Percentiles rank a stretch among this genome's conserved stretches.
These are phyloP conservation scores for Stropharia rugosoannulata DNA, from an alignment of 768 basidiomycete species.

Conservation along the genomic window DNA sequence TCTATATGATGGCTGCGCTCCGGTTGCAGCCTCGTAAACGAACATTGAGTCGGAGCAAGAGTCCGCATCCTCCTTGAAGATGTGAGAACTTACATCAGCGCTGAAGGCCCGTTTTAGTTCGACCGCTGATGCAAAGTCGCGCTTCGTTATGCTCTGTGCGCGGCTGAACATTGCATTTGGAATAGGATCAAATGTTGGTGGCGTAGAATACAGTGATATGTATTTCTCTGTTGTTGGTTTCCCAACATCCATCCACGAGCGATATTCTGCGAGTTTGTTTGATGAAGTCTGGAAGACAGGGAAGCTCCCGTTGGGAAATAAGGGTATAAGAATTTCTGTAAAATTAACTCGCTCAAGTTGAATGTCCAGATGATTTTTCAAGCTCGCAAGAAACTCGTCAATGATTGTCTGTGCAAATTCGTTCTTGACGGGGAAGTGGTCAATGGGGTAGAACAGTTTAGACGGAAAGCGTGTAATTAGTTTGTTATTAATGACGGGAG, in stretches of 20 bases:
- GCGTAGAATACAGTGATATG: conserved; percentile 17
- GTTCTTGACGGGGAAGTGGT: conserved; percentile 33
- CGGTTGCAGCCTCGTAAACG: conserved; percentile 35
- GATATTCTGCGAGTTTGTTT: conserved; percentile 34
- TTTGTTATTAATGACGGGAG: conserved; percentile 23
- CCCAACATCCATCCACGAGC: conserved; percentile 33
- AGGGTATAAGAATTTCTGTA: conserved; percentile 25
- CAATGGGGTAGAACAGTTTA: conserved; percentile 31
- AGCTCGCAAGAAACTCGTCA: conserved; percentile 24
- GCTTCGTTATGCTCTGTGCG: conserved; percentile 20
- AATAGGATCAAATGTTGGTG: conserved; percentile 31
- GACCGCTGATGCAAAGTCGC: conserved; percentile 27
- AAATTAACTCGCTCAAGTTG: conserved; percentile 25
- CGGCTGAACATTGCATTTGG: conserved; percentile 29
- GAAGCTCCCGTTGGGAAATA: conserved; percentile 29
- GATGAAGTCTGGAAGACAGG: conserved; percentile 26
- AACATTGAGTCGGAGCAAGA: conserved; percentile 35
- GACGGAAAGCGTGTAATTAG: conserved; percentile 26
- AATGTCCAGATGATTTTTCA: conserved; percentile 27
- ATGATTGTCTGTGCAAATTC: conserved; percentile 29
- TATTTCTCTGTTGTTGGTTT: conserved; percentile 28
- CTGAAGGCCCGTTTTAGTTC: conserved; percentile 24
- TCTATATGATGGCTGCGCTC: conserved; percentile 34
- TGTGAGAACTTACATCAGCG: conserved; percentile 19
- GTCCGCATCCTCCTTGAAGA: conserved; percentile 27